Base-by-base conservation (phyloP, 768 basidiomycete species). In the Zangia roseola region DNA sequence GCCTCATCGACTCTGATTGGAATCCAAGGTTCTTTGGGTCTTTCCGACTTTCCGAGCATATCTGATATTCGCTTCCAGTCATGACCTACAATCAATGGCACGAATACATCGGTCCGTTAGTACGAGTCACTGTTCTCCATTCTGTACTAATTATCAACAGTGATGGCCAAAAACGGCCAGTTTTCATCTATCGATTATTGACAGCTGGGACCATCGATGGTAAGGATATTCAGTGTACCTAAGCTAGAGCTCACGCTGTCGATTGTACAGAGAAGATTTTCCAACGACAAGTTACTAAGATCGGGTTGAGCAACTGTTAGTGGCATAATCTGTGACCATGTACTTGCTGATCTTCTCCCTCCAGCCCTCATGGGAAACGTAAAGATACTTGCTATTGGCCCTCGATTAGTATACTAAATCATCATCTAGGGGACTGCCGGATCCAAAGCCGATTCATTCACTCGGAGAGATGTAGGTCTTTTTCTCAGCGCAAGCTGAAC, bases 31-130 rank as follows among this genome's bases (percentile, higher is more conserved):
- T 43, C 63, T 51, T 31, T 16, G 5, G 16, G 9, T 31, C 21
- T 21, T 30, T 23, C 25, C 20, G 41, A 23, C 26, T 24, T 35
- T 47, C 41, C n/a, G 31, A 33, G 24, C 21, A n/a, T 26, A 17
- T 20, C 17, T 43, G n/a, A 45, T 49, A 25, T 47, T 24, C 25
- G 0, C 23, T 40, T 28, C 19, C 47, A 91, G 88, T 59, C 89
- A 89, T 59, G 97, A 99, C 70, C 68, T 94, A 16, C 97, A 99
- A 68, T 87, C 97, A 2, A 98, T 98, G 95, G 95, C 94, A 43
- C 82, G 95, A 41, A 95, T 94, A 63, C 91, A 95, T 69, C 80
- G 92, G 92, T 91, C 52, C 39, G 71, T 56, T 39, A 19, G 26
- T 6, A 50, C 20, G 44, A 34, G 33, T 5, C 9, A 31, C 14